Evolutionary conservation across 768 basidiomycete genomes (phyloP).

Genomic region (Flagelloscypha sp.): DNA sequence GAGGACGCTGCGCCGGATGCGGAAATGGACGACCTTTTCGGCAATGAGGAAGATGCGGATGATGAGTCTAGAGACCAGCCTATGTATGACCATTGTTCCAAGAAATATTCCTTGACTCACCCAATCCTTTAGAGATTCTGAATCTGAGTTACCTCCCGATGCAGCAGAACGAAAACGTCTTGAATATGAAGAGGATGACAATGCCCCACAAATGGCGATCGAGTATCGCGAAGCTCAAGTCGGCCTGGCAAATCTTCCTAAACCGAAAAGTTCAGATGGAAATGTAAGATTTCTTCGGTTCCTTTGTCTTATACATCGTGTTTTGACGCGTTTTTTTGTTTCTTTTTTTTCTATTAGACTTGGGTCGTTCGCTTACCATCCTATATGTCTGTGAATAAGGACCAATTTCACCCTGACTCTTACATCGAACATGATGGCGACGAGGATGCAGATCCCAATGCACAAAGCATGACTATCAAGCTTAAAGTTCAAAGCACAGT

Average conservation of each 20-base stretch:
- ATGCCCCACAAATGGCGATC: constrained; percentile 44
- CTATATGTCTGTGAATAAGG: constrained; percentile 82
- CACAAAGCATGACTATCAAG: constrained; percentile 77
- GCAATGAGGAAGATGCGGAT: constrained; percentile 51
- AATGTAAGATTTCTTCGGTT: constrained; percentile 47
- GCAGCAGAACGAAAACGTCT: constrained; percentile 57
- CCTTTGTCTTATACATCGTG: constrained; percentile 1
- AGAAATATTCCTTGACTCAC: no score
- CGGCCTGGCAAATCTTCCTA: constrained; percentile 80
- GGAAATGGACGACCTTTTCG: constrained; percentile 75
- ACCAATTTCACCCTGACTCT: constrained; percentile 82
- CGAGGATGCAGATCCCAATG: constrained; percentile 47
- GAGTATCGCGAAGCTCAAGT: constrained; percentile 64
- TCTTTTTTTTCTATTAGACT: constrained; percentile 36
- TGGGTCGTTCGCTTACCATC: constrained; percentile 95
- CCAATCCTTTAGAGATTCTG: constrained; percentile 55
- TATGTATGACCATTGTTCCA: constrained; percentile 18
- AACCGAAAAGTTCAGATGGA: constrained; percentile 72
- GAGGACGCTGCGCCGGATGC: constrained; percentile 32
- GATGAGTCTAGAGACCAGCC: constrained; percentile 22
- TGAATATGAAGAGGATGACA: constrained; percentile 78
- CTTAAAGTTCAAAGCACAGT: constrained; percentile 90
- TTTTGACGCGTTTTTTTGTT: neutral
- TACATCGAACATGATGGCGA: constrained; percentile 77
- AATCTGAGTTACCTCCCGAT: constrained; percentile 54